Evolutionary conservation across 2,329 filamentous ascomycete species (phyloP).

Genomic region (Colletotrichum tropicicola): DNA sequence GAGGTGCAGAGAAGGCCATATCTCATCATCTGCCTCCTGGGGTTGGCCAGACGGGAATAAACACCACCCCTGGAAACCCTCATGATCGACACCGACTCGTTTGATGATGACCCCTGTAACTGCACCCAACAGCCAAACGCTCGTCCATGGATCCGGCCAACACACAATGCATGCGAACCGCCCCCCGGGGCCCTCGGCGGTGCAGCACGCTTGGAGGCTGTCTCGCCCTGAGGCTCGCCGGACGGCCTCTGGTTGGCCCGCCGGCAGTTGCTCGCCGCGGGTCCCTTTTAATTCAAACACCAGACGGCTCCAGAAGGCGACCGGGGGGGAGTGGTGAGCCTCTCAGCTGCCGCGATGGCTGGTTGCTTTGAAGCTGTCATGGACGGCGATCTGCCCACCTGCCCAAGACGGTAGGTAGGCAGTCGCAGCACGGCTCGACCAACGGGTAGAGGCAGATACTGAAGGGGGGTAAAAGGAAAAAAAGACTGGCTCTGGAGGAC

Average conservation of each 20-base stretch:
- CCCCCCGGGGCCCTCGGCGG: background rate
- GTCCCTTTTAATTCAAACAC: constrained; percentile 26
- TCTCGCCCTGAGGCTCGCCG: constrained; percentile 13
- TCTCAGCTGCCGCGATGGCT: background rate
- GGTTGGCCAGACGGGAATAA: too few relatives aligned
- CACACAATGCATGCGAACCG: background rate
- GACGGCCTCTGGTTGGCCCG: constrained; percentile 11
- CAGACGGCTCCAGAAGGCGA: background rate
- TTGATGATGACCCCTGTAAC: background rate
- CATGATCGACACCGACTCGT: too few relatives aligned
- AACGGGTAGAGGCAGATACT: background rate
- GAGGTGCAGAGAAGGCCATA: constrained; percentile 6
- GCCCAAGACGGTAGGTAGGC: background rate
- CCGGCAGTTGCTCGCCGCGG: background rate
- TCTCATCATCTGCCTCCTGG: too few relatives aligned
- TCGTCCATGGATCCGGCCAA: background rate
- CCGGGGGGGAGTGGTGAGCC: background rate
- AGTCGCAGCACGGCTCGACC: background rate
- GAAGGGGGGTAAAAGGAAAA: background rate
- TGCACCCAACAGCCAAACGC: background rate
- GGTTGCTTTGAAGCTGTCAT: background rate
- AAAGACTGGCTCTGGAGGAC: background rate
- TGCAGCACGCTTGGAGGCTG: background rate
- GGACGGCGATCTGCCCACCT: constrained; percentile 7
- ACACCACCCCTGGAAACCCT: too few relatives aligned